Percentiles rank a stretch among this genome's conserved stretches.
phyloP scores from a whole-genome alignment of 441 rosid genomes.

The Pelargonium australe region DNA sequence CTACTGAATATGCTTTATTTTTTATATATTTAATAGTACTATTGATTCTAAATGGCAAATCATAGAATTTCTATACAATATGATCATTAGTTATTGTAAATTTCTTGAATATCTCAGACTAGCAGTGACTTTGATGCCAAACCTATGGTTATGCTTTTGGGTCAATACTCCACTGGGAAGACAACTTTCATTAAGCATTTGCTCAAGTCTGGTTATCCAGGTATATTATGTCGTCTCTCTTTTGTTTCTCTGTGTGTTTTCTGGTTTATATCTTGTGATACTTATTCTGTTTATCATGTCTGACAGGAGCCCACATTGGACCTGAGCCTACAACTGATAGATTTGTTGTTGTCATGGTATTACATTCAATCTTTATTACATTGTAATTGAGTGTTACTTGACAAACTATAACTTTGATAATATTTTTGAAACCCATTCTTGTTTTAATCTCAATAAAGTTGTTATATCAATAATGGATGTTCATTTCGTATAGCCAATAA shows the following conservation, averaged over 20 bases:
- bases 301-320: slow-evolving; percentile 91
- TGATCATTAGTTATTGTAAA: slow-evolving; percentile 12
- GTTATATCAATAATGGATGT: neutral
- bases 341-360: slow-evolving; percentile 96
- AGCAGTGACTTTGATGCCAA: slow-evolving; percentile 96
- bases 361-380: slow-evolving; percentile 1
- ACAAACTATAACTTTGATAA: neutral
- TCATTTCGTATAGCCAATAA: neutral
- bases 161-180: slow-evolving; percentile 97
- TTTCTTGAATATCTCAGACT: slow-evolving; percentile 39
- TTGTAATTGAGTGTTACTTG: neutral
- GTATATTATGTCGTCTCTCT: slow-evolving; percentile 31
- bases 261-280: neutral
- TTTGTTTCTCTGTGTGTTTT: neutral
- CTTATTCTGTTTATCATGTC: slow-evolving; percentile 13
- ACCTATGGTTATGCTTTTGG: slow-evolving; percentile 98
- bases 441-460: neutral
- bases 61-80: neutral
- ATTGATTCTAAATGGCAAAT: slow-evolving; percentile 4
- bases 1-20: neutral
- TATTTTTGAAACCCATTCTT: neutral
- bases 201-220: slow-evolving; percentile 78
- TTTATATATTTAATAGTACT: neutral
- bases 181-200: slow-evolving; percentile 95
- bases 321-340: slow-evolving; percentile 99